These are phyloP conservation scores for Solanum tarapatanum DNA, from an alignment of 257 asterid species.

Conservation along the genomic window DNA sequence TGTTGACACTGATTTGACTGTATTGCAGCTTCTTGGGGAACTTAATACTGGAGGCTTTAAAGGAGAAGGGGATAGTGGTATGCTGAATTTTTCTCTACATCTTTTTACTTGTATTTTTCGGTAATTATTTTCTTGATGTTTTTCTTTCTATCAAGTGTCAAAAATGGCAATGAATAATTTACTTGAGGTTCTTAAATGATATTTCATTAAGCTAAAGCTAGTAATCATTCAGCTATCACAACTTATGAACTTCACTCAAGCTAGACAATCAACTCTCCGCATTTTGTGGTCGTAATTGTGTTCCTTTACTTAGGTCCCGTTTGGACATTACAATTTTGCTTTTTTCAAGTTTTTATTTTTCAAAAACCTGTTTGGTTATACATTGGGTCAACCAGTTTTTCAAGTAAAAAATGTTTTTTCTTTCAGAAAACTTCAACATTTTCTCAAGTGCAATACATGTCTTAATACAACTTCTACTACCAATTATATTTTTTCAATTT, in stretches of 20 bases:
- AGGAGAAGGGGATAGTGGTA: slow-evolving; percentile 46
- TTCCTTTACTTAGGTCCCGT: not conserved
- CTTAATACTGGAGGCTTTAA: slow-evolving; percentile 53
- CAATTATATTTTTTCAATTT: not conserved
- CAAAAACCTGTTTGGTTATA: not conserved
- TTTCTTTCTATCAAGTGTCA: not conserved
- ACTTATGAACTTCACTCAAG: not conserved
- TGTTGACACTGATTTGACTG: not conserved
- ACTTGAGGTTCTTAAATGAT: not conserved
- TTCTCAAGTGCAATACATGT: not conserved
- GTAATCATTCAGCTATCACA: not conserved
- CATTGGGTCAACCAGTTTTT: not conserved
- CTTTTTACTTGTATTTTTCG: not conserved
- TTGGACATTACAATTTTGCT: not conserved
- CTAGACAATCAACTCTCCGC: not conserved
- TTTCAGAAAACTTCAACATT: not conserved
- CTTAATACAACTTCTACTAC: not conserved
- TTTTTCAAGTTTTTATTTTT: not conserved
- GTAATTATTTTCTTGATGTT: not conserved
- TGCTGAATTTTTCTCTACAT: not conserved
- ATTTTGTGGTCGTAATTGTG: not conserved
- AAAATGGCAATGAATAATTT: not conserved
- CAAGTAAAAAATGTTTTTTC: not conserved
- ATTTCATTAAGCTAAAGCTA: not conserved
- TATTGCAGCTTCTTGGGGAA: slow-evolving; percentile 73